Evolutionary conservation across 352 stramenopile species (phyloP).

Genomic region (Nothophytophthora sp.): DNA sequence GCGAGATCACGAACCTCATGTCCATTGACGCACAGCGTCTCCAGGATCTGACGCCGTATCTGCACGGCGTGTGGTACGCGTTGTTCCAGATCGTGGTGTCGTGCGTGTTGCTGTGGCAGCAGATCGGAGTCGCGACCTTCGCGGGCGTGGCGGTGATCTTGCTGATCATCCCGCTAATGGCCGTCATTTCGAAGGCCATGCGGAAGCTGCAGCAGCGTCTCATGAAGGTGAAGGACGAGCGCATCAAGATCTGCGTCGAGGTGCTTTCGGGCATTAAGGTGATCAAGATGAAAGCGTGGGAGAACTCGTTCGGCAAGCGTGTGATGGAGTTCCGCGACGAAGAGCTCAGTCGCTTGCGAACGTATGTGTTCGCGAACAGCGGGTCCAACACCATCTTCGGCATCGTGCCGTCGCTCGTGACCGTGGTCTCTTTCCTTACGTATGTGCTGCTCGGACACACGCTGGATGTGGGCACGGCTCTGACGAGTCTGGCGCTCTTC

Average conservation of each 20-base stretch:
- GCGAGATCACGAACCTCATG: conserved; percentile 98
- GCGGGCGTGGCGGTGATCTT: conserved; percentile 93
- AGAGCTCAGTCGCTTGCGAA: conserved; percentile 81
- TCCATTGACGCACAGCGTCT: conserved; percentile 96
- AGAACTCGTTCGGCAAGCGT: conserved; percentile 51
- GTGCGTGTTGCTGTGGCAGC: conserved; percentile 66
- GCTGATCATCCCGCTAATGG: conserved; percentile 92
- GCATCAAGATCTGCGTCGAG: conserved; percentile 92
- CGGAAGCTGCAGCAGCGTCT: conserved; percentile 85
- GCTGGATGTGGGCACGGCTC: conserved; percentile 51
- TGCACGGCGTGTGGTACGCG: conserved; percentile 92
- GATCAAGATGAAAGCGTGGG: conserved; percentile 61
- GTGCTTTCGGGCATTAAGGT: conserved; percentile 53
- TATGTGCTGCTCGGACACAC: conserved; percentile 64
- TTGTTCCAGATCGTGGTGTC: conserved; percentile 80
- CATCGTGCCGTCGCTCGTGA: conserved; percentile 51
- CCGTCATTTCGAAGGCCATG: conserved; percentile 87
- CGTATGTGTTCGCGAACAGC: conserved; percentile 79
- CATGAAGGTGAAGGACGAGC: conserved; percentile 93
- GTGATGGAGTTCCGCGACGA: conserved; percentile 63
- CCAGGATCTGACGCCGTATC: conserved; percentile 95
- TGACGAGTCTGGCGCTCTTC: conserved; percentile 71
- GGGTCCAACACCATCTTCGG: conserved; percentile 57
- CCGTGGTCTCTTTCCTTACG: conserved; percentile 44
- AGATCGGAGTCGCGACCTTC: conserved; percentile 88